A percentile compares a stretch with the other conserved stretches of the same genome.
phyloP scores from a whole-genome alignment of 1,284 basidiomycete genomes.

The Sanghuangporus weigelae region DNA sequence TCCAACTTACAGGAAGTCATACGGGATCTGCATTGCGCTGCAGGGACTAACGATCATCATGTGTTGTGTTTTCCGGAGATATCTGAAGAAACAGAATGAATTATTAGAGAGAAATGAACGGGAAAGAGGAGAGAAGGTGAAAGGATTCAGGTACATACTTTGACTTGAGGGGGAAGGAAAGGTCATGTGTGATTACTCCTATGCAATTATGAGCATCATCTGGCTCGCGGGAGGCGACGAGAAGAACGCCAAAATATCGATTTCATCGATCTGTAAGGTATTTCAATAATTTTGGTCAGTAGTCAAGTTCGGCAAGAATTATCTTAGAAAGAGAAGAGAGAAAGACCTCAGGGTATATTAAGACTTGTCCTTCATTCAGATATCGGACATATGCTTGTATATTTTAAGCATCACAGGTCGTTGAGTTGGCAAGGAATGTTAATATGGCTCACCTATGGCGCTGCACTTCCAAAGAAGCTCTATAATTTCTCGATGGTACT shows the following conservation, averaged over 20 bases:
- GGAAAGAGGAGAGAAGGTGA: conserved; percentile 23
- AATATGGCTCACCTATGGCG: neutral
- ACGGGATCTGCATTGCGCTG: conserved; percentile 42
- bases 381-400: conserved; percentile 24
- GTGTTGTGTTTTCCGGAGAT: conserved; percentile 41
- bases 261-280: no score
- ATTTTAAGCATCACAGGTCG: conserved; percentile 17
- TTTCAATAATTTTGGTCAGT: no score
- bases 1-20: conserved; percentile 36
- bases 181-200: no score
- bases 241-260: no score
- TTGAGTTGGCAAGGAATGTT: neutral
- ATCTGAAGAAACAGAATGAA: conserved; percentile 33
- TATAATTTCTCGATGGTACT: no score
- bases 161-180: conserved; percentile 8
- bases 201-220: no score
- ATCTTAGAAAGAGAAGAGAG: neutral
- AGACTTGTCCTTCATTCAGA: conserved; percentile 20
- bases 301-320: no score
- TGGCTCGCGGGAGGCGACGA: no score
- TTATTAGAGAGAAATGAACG: conserved; percentile 28
- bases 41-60: conserved; percentile 37
- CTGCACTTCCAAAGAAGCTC: no score
- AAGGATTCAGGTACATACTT: conserved; percentile 29
- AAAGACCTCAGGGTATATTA: conserved; percentile 4